Conservation (phyloP, 2,329 filamentous ascomycete species). For the Neonectria ditissima region DNA sequence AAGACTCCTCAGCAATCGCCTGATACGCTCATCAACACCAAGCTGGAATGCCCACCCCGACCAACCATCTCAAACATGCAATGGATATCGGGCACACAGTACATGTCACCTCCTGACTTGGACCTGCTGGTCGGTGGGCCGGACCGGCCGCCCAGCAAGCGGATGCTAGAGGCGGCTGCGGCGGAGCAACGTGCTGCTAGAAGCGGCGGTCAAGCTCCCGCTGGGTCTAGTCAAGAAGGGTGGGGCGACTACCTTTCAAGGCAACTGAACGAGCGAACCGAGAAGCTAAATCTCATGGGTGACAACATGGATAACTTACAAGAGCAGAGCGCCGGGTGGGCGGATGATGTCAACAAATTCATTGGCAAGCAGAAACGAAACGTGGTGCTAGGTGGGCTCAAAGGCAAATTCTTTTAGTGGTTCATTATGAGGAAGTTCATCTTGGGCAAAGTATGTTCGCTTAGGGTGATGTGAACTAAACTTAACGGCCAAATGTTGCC, state of each 20-base stretch:
- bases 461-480: not conserved
- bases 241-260: slow-evolving; percentile 86
- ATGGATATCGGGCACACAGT: slow-evolving; percentile 96
- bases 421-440: not conserved
- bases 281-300: slow-evolving; percentile 84
- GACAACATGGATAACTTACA: slow-evolving; percentile 88
- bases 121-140: slow-evolving; percentile 91
- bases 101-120: slow-evolving; percentile 87
- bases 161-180: slow-evolving; percentile 84
- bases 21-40: slow-evolving; percentile 85
- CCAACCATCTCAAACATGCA: slow-evolving; percentile 96
- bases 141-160: slow-evolving; percentile 87
- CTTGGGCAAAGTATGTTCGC: not conserved
- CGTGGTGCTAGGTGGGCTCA: slow-evolving; percentile 77
- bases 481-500: not conserved
- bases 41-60: slow-evolving; percentile 78
- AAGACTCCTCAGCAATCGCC: slow-evolving; percentile 69
- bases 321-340: slow-evolving; percentile 84
- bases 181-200: slow-evolving; percentile 75
- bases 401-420: slow-evolving; percentile 65
- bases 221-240: slow-evolving; percentile 63
- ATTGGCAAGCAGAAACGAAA: slow-evolving; percentile 89
- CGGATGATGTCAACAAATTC: slow-evolving; percentile 88
- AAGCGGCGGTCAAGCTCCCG: slow-evolving; percentile 46
- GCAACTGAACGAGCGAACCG: slow-evolving; percentile 90